Evolutionary conservation across 352 stramenopile species (phyloP), one percentile per base, ranked within the genome.

Genomic region (Globisporangium viniferum): DNA sequence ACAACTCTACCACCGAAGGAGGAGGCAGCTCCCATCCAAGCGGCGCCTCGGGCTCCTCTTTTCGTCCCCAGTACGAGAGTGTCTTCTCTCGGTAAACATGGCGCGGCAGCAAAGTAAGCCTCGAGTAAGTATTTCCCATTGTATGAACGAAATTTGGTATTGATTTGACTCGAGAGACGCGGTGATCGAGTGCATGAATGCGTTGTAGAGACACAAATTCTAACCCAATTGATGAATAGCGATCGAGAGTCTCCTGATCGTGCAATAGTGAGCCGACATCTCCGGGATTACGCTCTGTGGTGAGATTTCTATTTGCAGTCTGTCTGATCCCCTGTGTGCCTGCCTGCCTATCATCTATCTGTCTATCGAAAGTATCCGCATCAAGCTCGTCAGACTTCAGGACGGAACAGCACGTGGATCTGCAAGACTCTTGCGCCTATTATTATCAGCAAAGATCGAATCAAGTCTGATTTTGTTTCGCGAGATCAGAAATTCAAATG

Each of bases 1-100:
- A 44, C 54, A 9, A 15, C 39, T 1, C 35, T 24, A 9, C 22
- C 35, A 12, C 10, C 7, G 54, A 62, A 20, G 27, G 46, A 35
- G 27, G 46, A 61, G 33, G 22, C 4, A 35, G 9, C 4, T 59
- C 41, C 18, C 57, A 63, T 31, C 49, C 24, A 8, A 31, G 36
- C 41, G 64, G 24, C 31, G 60, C 54, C 61, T 27, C 74, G 0
- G 6, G 41, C 41, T 48, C 41, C 41, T 55, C 56, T 5, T 92
- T 82, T 49, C 77, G 79, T 27, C 82, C 81, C 55, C 82, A 88
- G 41, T 86, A 90, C 62, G 84, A 92, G 67, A 91, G 71, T 60
- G 76, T 91, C 3, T 92, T 90, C 57, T 82, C 79, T 24, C 80
- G 74, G 51, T 88, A 88, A 63, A 48, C 46, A 2, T 27, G 33